Evolutionary conservation across 2,329 filamentous ascomycete species (phyloP).

Genomic region (Aspergillus pseudotamarii): DNA sequence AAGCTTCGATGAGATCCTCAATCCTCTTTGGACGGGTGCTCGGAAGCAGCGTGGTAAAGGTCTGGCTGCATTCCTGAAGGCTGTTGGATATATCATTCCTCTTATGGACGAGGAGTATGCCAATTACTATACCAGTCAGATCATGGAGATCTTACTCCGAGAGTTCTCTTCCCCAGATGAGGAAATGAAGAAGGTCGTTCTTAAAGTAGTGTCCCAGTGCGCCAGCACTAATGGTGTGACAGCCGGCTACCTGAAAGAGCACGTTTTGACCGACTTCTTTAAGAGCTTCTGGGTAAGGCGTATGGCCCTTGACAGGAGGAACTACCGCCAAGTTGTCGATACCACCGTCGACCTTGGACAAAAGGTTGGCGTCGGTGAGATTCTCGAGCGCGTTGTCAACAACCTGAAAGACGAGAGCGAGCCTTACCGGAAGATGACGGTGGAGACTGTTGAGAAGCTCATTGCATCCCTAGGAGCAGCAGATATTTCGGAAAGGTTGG

Average conservation of each 20-base stretch:
- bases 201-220: constrained; percentile 96
- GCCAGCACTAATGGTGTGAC: constrained; percentile 94
- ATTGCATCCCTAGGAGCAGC: constrained; percentile 90
- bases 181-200: constrained; percentile 99
- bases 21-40: constrained; percentile 94
- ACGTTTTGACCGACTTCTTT: constrained; percentile 94
- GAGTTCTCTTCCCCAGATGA: constrained; percentile 97
- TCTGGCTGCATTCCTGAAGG: constrained; percentile 92
- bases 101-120: constrained; percentile 99
- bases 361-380: constrained; percentile 96
- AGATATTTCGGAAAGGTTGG: constrained; percentile 87
- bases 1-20: constrained; percentile 96
- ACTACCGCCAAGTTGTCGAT: constrained; percentile 96
- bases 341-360: constrained; percentile 96
- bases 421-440: constrained; percentile 97
- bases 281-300: constrained; percentile 97
- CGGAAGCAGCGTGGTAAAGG: constrained; percentile 96
- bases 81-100: constrained; percentile 96
- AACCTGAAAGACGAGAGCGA: constrained; percentile 99
- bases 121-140: constrained; percentile 97
- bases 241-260: constrained; percentile 89
- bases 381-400: constrained; percentile 86
- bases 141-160: constrained; percentile 96
- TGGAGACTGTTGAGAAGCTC: constrained; percentile 96
- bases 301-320: constrained; percentile 96